A percentile compares a stretch with the other conserved stretches of the same genome.
These are phyloP conservation scores for Vitis rotundifolia DNA, from an alignment of 164 flowering plant genomes.

Conservation along the genomic window DNA sequence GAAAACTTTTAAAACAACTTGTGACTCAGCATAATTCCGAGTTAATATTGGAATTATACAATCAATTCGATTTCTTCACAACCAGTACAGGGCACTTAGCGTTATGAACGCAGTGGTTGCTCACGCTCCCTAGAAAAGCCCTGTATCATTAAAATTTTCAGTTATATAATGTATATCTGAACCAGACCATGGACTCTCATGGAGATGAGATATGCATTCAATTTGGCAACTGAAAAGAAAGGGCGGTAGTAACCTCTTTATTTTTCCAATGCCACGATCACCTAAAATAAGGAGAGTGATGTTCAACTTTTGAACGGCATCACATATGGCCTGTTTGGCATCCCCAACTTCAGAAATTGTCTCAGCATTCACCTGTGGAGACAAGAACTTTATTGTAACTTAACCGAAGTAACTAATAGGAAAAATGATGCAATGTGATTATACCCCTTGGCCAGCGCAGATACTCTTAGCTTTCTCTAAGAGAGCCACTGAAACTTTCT, in stretches of 20 bases:
- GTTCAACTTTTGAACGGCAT: constrained; percentile 18
- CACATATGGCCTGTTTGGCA: constrained; percentile 19
- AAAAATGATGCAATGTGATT: neutral
- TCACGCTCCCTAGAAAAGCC: constrained; percentile 38
- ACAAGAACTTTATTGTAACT: neutral
- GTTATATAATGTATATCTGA: no score
- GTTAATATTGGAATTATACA: neutral
- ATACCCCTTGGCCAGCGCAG: constrained; percentile 29
- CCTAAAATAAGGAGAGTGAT: constrained; percentile 28
- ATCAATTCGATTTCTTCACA: constrained; percentile 23
- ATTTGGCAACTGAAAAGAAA: neutral
- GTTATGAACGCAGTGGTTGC: constrained; percentile 28
- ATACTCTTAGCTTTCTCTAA: constrained; percentile 31
- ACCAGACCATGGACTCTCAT: no score
- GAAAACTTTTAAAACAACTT: no score
- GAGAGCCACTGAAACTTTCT: constrained; percentile 17
- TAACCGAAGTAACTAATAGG: neutral
- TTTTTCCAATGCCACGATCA: constrained; percentile 20
- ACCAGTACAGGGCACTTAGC: constrained; percentile 42
- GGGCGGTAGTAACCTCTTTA: constrained; percentile 19
- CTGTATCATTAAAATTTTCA: constrained; percentile 8
- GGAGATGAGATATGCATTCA: no score
- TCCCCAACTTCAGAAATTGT: constrained; percentile 18
- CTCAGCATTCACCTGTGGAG: constrained; percentile 19
- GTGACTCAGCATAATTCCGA: neutral